These are phyloP conservation scores for Theileria sp. DNA, from an alignment of 169 alveolate genomes.

Conservation along the genomic window DNA sequence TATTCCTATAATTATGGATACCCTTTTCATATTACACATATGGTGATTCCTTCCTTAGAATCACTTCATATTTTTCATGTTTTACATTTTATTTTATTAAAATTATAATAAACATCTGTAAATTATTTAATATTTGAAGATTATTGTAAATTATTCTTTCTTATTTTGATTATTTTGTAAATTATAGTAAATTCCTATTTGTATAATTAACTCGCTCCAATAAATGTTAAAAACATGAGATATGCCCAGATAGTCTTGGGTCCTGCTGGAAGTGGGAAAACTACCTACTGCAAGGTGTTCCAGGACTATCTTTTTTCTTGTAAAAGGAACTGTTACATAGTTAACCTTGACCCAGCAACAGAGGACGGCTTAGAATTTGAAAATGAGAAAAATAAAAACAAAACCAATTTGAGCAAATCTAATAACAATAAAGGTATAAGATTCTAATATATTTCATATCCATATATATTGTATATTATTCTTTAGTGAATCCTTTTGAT, in stretches of 20 bases:
- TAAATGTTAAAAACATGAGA: constrained; percentile 64
- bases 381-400: constrained; percentile 51
- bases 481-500: constrained; percentile 64
- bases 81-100: background rate
- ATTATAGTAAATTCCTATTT: background rate
- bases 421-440: background rate
- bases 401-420: constrained; percentile 12
- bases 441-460: background rate
- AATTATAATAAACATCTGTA: background rate
- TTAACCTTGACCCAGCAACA: constrained; percentile 97
- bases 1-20: background rate
- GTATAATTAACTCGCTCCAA: background rate
- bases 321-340: constrained; percentile 86
- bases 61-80: background rate
- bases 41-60: background rate
- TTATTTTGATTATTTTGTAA: background rate
- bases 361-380: constrained; percentile 77
- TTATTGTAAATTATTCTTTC: background rate
- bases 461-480: background rate
- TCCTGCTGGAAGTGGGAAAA: constrained; percentile 98
- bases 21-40: background rate
- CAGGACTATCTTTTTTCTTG: constrained; percentile 87
- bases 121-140: background rate
- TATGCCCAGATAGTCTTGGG: constrained; percentile 95
- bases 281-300: constrained; percentile 91